A percentile compares a stretch with the other conserved stretches of the same genome.
Conservation (phyloP, 2,329 filamentous ascomycete genomes). For the Huntiella moniliformis region DNA sequence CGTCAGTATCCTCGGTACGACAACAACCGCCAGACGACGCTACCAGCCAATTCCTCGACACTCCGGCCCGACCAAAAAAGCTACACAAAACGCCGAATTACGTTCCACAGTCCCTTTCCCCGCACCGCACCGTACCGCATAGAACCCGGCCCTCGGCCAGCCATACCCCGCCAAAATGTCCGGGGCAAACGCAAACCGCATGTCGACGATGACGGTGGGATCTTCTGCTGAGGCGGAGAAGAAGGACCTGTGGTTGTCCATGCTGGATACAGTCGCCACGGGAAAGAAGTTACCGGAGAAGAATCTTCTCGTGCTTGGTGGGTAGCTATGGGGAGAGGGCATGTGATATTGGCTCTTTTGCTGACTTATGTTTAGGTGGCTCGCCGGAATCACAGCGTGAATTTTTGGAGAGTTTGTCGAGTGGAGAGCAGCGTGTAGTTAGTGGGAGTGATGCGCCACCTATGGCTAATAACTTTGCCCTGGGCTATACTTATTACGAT, state of each 20-base stretch:
- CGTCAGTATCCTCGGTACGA: no score
- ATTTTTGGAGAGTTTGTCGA: constrained; percentile 50
- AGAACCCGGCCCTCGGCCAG: neutral
- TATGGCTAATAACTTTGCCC: constrained; percentile 76
- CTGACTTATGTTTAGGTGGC: constrained; percentile 36
- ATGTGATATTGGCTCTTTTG: neutral
- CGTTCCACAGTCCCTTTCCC: neutral
- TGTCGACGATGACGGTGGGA: constrained; percentile 39
- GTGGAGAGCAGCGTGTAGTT: constrained; percentile 32
- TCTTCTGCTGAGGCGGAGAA: constrained; percentile 45
- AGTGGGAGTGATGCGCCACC: constrained; percentile 48
- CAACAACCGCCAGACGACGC: no score
- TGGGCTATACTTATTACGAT: constrained; percentile 91
- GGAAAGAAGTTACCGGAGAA: constrained; percentile 82
- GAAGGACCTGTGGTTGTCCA: constrained; percentile 84
- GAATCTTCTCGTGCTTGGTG: constrained; percentile 72
- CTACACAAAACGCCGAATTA: no score
- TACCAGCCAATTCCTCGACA: no score
- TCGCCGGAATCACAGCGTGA: constrained; percentile 68
- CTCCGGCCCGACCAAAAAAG: no score
- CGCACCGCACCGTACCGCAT: neutral
- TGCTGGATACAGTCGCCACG: constrained; percentile 79
- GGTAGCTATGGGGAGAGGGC: constrained; percentile 14
- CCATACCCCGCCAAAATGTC: constrained; percentile 23
- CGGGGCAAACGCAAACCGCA: constrained; percentile 30